phyloP scores from a whole-genome alignment of 1,139 yeast genomes.

The Kodamaea alishanica region DNA sequence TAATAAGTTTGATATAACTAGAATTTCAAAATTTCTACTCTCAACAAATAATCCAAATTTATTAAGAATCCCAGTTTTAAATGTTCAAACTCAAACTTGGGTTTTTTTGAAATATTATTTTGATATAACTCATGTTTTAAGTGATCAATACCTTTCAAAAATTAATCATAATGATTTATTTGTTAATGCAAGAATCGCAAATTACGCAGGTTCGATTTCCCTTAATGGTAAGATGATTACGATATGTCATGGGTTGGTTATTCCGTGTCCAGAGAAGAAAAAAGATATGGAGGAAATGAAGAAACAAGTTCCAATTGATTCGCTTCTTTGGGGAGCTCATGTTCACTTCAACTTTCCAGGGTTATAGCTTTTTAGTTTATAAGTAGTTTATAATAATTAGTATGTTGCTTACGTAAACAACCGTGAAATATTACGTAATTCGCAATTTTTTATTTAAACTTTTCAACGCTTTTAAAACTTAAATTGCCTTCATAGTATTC shows the following conservation, averaged over 20 bases:
- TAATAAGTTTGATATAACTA: constrained; percentile 36
- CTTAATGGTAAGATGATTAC: constrained; percentile 38
- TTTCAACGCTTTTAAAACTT: constrained; percentile 2
- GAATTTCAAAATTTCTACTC: constrained; percentile 31
- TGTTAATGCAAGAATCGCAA: constrained; percentile 30
- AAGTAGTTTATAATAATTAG: not conserved
- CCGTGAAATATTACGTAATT: constrained; percentile 3
- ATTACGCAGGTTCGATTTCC: constrained; percentile 33
- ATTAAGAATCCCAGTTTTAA: constrained; percentile 35
- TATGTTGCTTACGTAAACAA: not conserved
- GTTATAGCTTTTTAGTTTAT: constrained; percentile 8
- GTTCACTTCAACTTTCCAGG: constrained; percentile 39
- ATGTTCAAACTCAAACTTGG: constrained; percentile 45
- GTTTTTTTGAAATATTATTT: constrained; percentile 34
- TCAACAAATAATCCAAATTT: constrained; percentile 27
- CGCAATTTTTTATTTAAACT: constrained; percentile 1
- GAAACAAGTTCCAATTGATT: constrained; percentile 19
- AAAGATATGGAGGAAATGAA: constrained; percentile 23
- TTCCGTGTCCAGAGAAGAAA: constrained; percentile 30
- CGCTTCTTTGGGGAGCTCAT: constrained; percentile 36
- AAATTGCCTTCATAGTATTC: not conserved
- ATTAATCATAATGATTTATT: constrained; percentile 22
- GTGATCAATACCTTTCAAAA: constrained; percentile 21
- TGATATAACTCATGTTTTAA: constrained; percentile 27
- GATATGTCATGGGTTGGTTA: constrained; percentile 36